phyloP scores from a whole-genome alignment of 345 rosid species.

The Euphorbia pulcherrima region DNA sequence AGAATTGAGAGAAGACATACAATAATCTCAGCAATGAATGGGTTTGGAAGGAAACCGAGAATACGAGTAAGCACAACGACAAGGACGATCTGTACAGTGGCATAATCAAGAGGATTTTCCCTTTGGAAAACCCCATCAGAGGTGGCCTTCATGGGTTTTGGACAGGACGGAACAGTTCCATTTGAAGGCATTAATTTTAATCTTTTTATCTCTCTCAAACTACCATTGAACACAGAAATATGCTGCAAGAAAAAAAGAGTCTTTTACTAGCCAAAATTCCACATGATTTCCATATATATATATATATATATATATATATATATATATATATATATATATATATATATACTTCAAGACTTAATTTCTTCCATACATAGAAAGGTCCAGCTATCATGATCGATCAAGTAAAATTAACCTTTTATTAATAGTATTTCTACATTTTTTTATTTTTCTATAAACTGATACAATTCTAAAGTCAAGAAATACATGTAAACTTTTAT shows the following conservation, averaged over 20 bases:
- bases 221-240: not conserved
- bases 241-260: not conserved
- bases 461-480: no score
- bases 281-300: no score
- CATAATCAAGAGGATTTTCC: slow-evolving; percentile 62
- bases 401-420: no score
- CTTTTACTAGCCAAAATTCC: not conserved
- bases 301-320: no score
- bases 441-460: no score
- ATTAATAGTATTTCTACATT: no score
- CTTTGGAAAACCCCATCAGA: slow-evolving; percentile 85
- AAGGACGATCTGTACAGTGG: slow-evolving; percentile 73
- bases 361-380: not conserved
- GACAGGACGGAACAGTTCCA: slow-evolving; percentile 34
- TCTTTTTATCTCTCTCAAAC: not conserved
- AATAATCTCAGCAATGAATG: slow-evolving; percentile 40
- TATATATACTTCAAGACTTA: not conserved
- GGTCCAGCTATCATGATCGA: not conserved
- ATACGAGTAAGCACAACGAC: slow-evolving; percentile 68
- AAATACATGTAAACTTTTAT: not conserved
- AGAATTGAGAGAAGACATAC: slow-evolving; percentile 16
- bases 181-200: slow-evolving; percentile 12
- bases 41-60: slow-evolving; percentile 63
- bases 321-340: no score
- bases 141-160: slow-evolving; percentile 65